A percentile compares a stretch with the other conserved stretches of the same genome.
These are phyloP conservation scores for Fraxinus anomala DNA, from an alignment of 257 asterid genomes.

Conservation along the genomic window DNA sequence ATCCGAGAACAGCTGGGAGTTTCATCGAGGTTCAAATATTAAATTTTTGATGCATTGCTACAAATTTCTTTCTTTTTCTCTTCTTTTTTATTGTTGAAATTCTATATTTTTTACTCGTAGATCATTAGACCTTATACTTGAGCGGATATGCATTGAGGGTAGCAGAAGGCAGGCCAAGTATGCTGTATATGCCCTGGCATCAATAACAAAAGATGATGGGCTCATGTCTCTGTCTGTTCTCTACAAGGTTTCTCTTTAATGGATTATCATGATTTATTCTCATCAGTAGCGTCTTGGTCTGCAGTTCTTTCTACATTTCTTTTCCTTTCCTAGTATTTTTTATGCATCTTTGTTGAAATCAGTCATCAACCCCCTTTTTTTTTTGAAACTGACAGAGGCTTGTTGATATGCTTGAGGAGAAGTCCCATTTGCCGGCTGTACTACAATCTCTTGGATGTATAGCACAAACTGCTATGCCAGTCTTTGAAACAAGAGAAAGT, in stretches of 20 bases:
- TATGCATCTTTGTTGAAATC: slow-evolving; percentile 21
- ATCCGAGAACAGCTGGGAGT: slow-evolving; percentile 95
- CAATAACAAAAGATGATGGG: slow-evolving; percentile 98
- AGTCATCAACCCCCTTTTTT: slow-evolving; percentile 2
- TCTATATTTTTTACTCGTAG: slow-evolving; percentile 44
- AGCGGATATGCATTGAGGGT: slow-evolving; percentile 98
- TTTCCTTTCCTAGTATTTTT: slow-evolving; percentile 25
- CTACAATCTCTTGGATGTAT: slow-evolving; percentile 98
- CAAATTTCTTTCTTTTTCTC: slow-evolving; percentile 14
- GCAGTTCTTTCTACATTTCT: slow-evolving; percentile 13
- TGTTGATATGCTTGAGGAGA: slow-evolving; percentile 93
- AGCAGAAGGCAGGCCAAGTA: slow-evolving; percentile 97
- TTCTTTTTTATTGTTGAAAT: slow-evolving; percentile 22
- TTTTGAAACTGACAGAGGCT: slow-evolving; percentile 62
- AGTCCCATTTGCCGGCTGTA: slow-evolving; percentile 89
- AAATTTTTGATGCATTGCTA: neutral
- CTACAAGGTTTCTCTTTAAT: slow-evolving; percentile 69
- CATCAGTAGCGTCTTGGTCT: neutral
- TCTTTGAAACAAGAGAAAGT: slow-evolving; percentile 92
- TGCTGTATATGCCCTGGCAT: slow-evolving; percentile 97
- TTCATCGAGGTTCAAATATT: slow-evolving; percentile 69
- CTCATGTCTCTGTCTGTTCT: slow-evolving; percentile 98
- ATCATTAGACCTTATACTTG: slow-evolving; percentile 91
- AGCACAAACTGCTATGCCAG: slow-evolving; percentile 98
- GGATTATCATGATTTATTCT: slow-evolving; percentile 15